Base-by-base conservation (phyloP, 2,329 filamentous ascomycete species). In the Ophiostoma novo-ulmi region DNA sequence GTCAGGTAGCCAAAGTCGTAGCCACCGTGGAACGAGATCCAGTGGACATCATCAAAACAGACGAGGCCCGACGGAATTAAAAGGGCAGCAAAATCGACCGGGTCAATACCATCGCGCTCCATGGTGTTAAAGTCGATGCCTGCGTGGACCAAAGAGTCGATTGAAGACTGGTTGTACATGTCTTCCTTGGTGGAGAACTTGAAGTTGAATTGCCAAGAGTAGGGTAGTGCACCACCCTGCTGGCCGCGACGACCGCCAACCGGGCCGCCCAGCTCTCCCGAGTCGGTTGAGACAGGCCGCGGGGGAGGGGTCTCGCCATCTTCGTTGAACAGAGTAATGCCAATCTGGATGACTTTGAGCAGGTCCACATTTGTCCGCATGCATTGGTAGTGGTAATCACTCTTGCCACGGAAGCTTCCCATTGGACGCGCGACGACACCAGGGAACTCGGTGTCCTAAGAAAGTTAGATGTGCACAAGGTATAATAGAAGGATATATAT, bases 191-290 rank as follows among this genome's bases (percentile, higher is more conserved):
- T 85, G 1, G 93, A 95, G 80, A 98, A 99, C 76, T 94, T 91
- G 81, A 99, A 99, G 84, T 99, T 98, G 85, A 99, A 99, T 76
- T 97, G 94, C 95, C 95, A 99, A 22, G 94, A 96, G 78, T 91
- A 96, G 20, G 92, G 94, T 72, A 93, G 89, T 52, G 72, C 44
- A 26, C 61, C 67, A 48, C 63, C 71, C 69, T 72, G 72, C 11
- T 71, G 55, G 38, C 71, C 67, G 87, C 85, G 22, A 78, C 80
- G 72, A 80, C 76, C 71, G 80, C 83, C 68, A 5, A 71, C 67
- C 4, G 63, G 63, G 65, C 81, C 79, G 44, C 77, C 78, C 31
- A 80, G 73, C 3, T 83, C 81, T 20, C 76, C 73, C 61, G 80
- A 72, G 69, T 85, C 82, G 26, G 80, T 79, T 38, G 80, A 79